Evolutionary conservation across 2,329 filamentous ascomycete species (phyloP).

Genomic region (Talaromyces sp.): DNA sequence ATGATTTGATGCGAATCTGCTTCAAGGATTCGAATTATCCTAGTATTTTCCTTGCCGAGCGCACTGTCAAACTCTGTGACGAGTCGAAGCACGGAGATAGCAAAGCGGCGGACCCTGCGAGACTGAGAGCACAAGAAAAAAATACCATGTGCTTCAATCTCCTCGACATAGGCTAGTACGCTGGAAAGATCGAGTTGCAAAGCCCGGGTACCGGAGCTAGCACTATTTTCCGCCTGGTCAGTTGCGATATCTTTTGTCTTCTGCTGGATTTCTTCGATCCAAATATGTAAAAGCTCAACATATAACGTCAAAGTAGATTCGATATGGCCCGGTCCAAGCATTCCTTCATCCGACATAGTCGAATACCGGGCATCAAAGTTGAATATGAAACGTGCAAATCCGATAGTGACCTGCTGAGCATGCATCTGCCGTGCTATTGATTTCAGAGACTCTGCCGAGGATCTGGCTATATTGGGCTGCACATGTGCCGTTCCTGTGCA

Average conservation of each 20-base stretch:
- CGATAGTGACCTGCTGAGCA: slow-evolving; percentile 92
- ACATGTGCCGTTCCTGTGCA: slow-evolving; percentile 97
- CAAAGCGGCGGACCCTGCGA: slow-evolving; percentile 79
- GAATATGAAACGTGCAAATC: slow-evolving; percentile 96
- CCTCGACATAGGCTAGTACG: slow-evolving; percentile 89
- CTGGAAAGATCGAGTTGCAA: slow-evolving; percentile 80
- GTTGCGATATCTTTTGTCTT: slow-evolving; percentile 72
- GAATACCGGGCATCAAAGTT: slow-evolving; percentile 97
- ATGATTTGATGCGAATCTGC: slow-evolving; percentile 84
- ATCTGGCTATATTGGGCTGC: slow-evolving; percentile 84
- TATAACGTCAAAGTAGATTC: slow-evolving; percentile 91
- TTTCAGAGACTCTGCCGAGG: slow-evolving; percentile 88
- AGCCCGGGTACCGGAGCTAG: slow-evolving; percentile 64
- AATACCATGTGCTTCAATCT: slow-evolving; percentile 91
- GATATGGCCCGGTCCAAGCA: slow-evolving; percentile 90
- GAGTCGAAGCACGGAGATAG: slow-evolving; percentile 84
- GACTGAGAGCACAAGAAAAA: slow-evolving; percentile 98
- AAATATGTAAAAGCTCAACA: slow-evolving; percentile 88
- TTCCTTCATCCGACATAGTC: slow-evolving; percentile 95
- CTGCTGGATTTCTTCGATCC: slow-evolving; percentile 93
- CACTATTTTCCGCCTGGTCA: slow-evolving; percentile 61
- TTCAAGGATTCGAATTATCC: slow-evolving; percentile 89
- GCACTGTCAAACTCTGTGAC: slow-evolving; percentile 92
- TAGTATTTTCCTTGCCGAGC: slow-evolving; percentile 72
- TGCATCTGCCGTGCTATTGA: slow-evolving; percentile 91